Evolutionary conservation across 108 stramenopile genomes (phyloP), one percentile per base, ranked within the genome.

Genomic region (Schizochytrium sp.): DNA sequence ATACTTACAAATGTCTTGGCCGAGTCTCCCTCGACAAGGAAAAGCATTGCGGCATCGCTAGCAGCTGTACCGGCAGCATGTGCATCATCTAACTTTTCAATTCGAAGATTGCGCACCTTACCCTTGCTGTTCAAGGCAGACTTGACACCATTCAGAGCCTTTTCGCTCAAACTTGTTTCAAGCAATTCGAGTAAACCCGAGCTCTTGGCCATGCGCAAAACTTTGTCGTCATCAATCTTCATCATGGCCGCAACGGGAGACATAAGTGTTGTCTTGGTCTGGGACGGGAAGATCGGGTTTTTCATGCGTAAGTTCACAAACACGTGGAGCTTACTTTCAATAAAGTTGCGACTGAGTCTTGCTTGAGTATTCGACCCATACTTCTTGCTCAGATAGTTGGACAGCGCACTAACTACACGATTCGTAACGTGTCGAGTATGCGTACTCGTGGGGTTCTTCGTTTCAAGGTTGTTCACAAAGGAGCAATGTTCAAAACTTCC

Each of bases 21-120:
- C 47, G 73, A 76, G 13, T 50, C 49, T 15, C 73, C 73, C 19
- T 76, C 73, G 0, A 76, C 73, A 57, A 76, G 7, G 0, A 76
- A 76, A 7, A 76, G 73, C 45, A 19, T 76, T 28, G 49, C 46
- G 0, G 8, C 12, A 4, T 57, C 12, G 38, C 49, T 13, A 19
- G 28, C 4, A 8, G 50, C 50, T 5, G 73, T 76, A 5, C 73
- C 73, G 3, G 73, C 73, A 17, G 53, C 49, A 50, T 76, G 73
- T 38, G 73, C 73, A 17, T 76, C 73, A 10, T 76, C 73, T 3
- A 53, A 28, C 28, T 76, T 76, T 19, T 46, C 47, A 4, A 76
- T 38, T 8, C 53, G 46, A 19, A 46, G 28, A 46, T 15, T 50
- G 8, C 42, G 3, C 4, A 19, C 3, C 44, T 19, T 46, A 19